A percentile compares a stretch with the other conserved stretches of the same genome.
phyloP scores from a whole-genome alignment of 768 basidiomycete species.

The Tricholoma bakamatsutake region DNA sequence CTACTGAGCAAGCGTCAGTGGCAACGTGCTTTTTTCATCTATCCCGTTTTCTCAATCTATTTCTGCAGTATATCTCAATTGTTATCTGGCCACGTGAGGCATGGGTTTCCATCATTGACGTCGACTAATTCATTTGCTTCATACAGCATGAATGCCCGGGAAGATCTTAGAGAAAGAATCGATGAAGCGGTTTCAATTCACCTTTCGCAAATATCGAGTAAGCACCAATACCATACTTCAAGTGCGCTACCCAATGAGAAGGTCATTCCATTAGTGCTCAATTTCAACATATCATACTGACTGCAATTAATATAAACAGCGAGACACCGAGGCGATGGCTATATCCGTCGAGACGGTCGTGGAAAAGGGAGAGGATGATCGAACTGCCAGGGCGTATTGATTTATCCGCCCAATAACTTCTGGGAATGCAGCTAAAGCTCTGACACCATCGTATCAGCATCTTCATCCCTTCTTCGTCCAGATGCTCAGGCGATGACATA shows the following conservation, averaged over 20 bases:
- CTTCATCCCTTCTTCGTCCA: background rate
- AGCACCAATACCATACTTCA: background rate
- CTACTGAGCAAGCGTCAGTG: constrained; percentile 46
- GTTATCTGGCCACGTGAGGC: constrained; percentile 42
- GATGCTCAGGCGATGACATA: too few relatives aligned
- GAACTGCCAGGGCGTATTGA: background rate
- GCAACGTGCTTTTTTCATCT: background rate
- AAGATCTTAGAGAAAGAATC: constrained; percentile 29
- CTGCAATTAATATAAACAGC: background rate
- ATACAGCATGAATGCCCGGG: constrained; percentile 40
- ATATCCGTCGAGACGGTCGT: constrained; percentile 11
- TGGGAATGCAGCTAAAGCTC: background rate
- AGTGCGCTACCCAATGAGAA: constrained; percentile 3
- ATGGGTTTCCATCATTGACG: background rate
- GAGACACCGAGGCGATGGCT: constrained; percentile 6
- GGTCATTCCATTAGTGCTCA: background rate
- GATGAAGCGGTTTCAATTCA: constrained; percentile 37
- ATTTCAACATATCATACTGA: background rate
- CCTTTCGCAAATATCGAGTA: constrained; percentile 29
- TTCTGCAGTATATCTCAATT: constrained; percentile 46
- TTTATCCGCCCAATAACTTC: background rate
- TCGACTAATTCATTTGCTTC: background rate
- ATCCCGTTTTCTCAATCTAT: background rate
- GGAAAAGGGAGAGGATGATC: constrained; percentile 5
- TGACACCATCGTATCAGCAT: too few relatives aligned